phyloP scores from a whole-genome alignment of 257 asterid genomes.

The Nicotiana noctiflora region DNA sequence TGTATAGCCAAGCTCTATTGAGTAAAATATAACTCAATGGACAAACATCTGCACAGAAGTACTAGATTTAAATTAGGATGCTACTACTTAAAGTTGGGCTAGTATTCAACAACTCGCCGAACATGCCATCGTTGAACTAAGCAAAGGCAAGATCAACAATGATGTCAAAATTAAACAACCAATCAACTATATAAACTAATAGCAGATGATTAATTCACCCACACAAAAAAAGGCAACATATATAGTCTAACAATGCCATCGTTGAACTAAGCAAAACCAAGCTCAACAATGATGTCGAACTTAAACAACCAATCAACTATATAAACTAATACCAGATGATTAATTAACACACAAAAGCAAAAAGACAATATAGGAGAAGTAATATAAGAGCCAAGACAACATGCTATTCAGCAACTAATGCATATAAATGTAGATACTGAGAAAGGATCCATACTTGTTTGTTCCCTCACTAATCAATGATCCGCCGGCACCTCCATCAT shows the following conservation, averaged over 20 bases:
- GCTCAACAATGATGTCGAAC: not conserved
- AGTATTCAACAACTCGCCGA: not conserved
- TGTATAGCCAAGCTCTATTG: not conserved
- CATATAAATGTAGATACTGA: not conserved
- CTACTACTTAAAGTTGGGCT: not conserved
- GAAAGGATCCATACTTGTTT: constrained; percentile 34
- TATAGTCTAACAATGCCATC: not conserved
- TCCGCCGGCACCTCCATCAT: constrained; percentile 38
- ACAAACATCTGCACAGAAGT: not conserved
- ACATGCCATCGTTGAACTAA: not conserved
- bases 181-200: not conserved
- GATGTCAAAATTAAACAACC: not conserved
- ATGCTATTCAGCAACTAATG: not conserved
- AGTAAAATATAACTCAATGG: not conserved
- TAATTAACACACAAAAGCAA: not conserved
- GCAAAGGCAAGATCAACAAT: not conserved
- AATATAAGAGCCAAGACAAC: not conserved
- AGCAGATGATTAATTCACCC: not conserved
- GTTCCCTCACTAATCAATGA: constrained; percentile 39
- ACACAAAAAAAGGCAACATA: no score
- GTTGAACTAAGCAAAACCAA: not conserved
- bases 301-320: not conserved
- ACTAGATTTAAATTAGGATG: not conserved
- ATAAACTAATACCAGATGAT: not conserved
- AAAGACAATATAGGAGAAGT: not conserved